Percentiles rank a stretch among this genome's conserved stretches.
Evolutionary conservation across 805 yeast genomes (phyloP).

Genomic region (Pichia gijzeniarum): DNA sequence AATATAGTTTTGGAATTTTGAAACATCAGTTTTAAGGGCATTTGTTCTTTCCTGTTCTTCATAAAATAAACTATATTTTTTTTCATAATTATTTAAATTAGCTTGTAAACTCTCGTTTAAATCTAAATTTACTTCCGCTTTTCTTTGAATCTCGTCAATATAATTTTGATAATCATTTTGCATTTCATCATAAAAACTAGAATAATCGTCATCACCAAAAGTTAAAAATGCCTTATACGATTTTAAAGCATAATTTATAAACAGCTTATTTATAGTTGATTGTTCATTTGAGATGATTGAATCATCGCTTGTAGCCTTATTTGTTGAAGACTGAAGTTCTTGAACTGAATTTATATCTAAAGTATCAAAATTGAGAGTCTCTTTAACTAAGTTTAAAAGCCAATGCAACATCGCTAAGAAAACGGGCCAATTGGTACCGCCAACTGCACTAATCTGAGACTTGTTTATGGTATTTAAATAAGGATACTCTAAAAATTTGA

Average conservation of each 20-base stretch:
- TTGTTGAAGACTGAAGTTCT: slow-evolving; percentile 14
- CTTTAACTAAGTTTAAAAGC: slow-evolving; percentile 54
- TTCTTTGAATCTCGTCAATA: slow-evolving; percentile 42
- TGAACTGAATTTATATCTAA: slow-evolving; percentile 26
- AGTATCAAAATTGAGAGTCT: slow-evolving; percentile 34
- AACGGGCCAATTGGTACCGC: slow-evolving; percentile 82
- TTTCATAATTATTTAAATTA: slow-evolving; percentile 36
- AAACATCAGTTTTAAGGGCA: slow-evolving; percentile 64
- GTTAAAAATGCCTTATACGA: slow-evolving; percentile 60
- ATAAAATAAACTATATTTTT: slow-evolving; percentile 41
- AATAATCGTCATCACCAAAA: slow-evolving; percentile 56
- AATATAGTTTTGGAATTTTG: slow-evolving; percentile 66
- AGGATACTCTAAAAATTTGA: slow-evolving; percentile 69
- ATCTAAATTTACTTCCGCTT: slow-evolving; percentile 35
- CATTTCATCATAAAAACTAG: slow-evolving; percentile 49
- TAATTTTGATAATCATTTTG: slow-evolving; percentile 47
- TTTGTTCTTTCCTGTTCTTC: slow-evolving; percentile 49
- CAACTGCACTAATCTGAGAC: slow-evolving; percentile 85
- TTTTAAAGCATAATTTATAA: slow-evolving; percentile 48
- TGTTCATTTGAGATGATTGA: slow-evolving; percentile 23
- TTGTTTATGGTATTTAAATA: slow-evolving; percentile 73
- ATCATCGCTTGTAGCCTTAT: slow-evolving; percentile 18
- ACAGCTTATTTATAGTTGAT: slow-evolving; percentile 25
- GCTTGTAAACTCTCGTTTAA: slow-evolving; percentile 36
- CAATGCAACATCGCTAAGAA: slow-evolving; percentile 80